Conservation (phyloP, 2,329 filamentous ascomycete species). For the Cadophora sp. region DNA sequence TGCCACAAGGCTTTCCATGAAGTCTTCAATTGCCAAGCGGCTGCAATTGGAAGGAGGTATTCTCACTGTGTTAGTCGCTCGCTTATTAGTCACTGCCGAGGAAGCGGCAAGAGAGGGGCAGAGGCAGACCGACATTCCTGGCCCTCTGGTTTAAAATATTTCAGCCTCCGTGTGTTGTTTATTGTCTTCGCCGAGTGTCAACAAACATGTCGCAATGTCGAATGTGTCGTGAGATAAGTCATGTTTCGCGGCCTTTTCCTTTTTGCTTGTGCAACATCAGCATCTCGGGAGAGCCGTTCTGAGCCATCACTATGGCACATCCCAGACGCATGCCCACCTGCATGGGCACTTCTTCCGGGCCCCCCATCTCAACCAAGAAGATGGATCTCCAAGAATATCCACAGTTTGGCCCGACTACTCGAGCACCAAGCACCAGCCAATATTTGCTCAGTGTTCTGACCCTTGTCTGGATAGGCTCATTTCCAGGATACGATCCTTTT, state of each 20-base stretch:
- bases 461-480: constrained; percentile 5
- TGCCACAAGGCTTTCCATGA: constrained; percentile 7
- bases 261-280: not conserved
- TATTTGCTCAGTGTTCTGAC: not conserved
- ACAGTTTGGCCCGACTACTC: not conserved
- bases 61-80: not conserved
- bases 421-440: constrained; percentile 6
- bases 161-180: not conserved
- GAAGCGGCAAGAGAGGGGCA: constrained; percentile 1
- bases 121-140: not conserved
- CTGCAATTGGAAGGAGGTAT: constrained; percentile 7
- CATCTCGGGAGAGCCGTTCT: not conserved
- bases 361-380: not conserved
- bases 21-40: not conserved
- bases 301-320: not conserved
- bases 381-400: constrained; percentile 9
- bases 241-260: not conserved
- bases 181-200: not conserved
- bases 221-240: too few species aligned
- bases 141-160: not conserved
- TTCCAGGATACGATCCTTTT: constrained; percentile 4
- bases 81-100: constrained; percentile 12
- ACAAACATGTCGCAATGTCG: not conserved
- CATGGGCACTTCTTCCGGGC: not conserved
- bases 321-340: not conserved